Evolutionary conservation across 1,139 yeast genomes (phyloP), one percentile per base, ranked within the genome.

Genomic region (Petasospora rhodanensis): DNA sequence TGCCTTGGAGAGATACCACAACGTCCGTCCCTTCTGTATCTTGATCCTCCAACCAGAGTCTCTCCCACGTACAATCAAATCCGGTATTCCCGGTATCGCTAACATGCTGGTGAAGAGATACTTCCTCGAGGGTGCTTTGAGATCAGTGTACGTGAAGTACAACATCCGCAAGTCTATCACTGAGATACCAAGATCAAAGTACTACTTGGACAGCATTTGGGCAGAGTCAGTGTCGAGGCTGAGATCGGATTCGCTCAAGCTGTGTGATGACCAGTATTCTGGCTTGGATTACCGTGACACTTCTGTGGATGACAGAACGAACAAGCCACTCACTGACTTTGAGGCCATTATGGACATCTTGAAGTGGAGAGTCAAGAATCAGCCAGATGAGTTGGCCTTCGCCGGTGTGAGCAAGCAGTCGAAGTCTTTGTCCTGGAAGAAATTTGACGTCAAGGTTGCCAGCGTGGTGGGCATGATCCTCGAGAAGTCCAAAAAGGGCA

Each of bases 81-180:
- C 86, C 58, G 96, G 96, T 7, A 79, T 94, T 10, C 68, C 81
- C 20, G 98, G 93, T 51, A 83, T 91, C 46, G 97, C 98, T 3
- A 91, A 89, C 47, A 85, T 89, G 79, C 68, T 93, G 31, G 89
- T 96, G 47, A 86, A 89, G 43, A 77, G 84, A 48, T 71, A 76
- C 45, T 87, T 87, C 51, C 68, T 80, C 30, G 82, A 78, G 45
- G 97, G 97, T 2, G 66, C 73, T 9, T 62, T 91, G 22, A 71
- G 76, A 19, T 82, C 95, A 0, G 81, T 77, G 24, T 89, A 75
- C 58, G 89, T 87, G 33, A 86, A 85, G 52, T 91, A 89, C 53
- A 81, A 81, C 38, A 73, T 82, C 18, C 68, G 74, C 25, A 71
- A 73, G 37, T 78, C 93, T 0, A 66, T 85, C 14, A 69, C 81